These are phyloP conservation scores for Elaphomyces granulatus DNA, from an alignment of 495 filamentous ascomycete genomes.

Conservation along the genomic window DNA sequence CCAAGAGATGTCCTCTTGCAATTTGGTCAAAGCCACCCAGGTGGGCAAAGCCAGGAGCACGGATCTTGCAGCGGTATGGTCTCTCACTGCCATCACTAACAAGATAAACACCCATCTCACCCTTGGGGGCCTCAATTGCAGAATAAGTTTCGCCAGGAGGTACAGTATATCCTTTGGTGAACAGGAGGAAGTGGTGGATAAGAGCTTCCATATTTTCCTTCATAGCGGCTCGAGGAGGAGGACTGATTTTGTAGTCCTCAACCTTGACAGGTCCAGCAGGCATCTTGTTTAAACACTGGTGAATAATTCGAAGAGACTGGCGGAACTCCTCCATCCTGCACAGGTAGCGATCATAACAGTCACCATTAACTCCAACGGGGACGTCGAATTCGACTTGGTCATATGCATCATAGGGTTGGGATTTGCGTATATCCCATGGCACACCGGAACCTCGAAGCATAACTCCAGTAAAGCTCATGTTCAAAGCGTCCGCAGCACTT, in stretches of 20 bases:
- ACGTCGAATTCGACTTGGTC: slow-evolving; percentile 97
- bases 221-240: slow-evolving; percentile 93
- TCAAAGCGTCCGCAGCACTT: slow-evolving; percentile 78
- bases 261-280: slow-evolving; percentile 84
- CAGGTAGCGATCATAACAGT: slow-evolving; percentile 98
- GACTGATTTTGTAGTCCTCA: slow-evolving; percentile 98
- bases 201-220: slow-evolving; percentile 99
- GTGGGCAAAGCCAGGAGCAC: slow-evolving; percentile 94
- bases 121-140: slow-evolving; percentile 96
- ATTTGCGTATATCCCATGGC: slow-evolving; percentile 97
- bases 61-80: slow-evolving; percentile 95
- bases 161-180: slow-evolving; percentile 94
- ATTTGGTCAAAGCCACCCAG: slow-evolving; percentile 89
- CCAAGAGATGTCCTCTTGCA: slow-evolving; percentile 77
- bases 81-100: slow-evolving; percentile 92
- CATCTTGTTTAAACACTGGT: slow-evolving; percentile 99
- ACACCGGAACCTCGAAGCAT: slow-evolving; percentile 96
- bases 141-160: slow-evolving; percentile 98
- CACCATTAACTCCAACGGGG: slow-evolving; percentile 88
- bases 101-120: slow-evolving; percentile 98
- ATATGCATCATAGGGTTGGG: slow-evolving; percentile 92
- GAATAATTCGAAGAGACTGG: slow-evolving; percentile 92
- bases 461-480: slow-evolving; percentile 90
- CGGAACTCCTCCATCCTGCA: slow-evolving; percentile 99
- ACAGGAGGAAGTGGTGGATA: slow-evolving; percentile 98